Evolutionary conservation across 75 land plant species (phyloP).

Genomic region (Cupressus sempervirens): DNA sequence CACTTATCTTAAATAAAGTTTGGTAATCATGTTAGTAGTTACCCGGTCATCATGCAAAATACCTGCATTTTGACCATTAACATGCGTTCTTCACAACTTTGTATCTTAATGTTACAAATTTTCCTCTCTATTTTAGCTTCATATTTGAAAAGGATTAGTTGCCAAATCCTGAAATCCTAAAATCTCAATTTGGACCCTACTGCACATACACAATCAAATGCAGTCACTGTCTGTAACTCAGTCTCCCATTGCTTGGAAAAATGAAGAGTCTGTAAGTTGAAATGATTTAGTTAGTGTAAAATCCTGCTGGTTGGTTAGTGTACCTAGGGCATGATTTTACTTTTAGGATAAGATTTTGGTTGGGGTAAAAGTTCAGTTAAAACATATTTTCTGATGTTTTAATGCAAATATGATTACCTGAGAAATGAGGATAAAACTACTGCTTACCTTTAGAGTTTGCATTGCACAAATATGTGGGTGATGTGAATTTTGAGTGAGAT

Average conservation of each 20-base stretch:
- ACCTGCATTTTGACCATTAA: background rate
- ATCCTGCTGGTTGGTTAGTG: background rate
- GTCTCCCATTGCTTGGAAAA: background rate
- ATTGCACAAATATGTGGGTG: too few relatives aligned
- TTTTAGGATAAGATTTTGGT: background rate
- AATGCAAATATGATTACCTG: too few relatives aligned
- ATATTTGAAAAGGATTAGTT: background rate
- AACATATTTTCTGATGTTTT: too few relatives aligned
- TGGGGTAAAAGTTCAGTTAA: background rate
- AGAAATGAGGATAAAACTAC: too few relatives aligned
- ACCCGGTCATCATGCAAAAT: background rate
- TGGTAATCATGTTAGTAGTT: background rate
- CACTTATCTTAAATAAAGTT: background rate
- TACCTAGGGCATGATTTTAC: background rate
- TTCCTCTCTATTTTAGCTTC: background rate
- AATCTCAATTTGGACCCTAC: background rate
- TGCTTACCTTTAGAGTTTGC: too few relatives aligned
- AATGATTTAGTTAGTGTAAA: background rate
- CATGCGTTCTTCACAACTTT: background rate
- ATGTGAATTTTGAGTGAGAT: background rate
- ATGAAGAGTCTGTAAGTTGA: background rate
- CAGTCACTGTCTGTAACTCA: background rate
- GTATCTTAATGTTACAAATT: background rate
- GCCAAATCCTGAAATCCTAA: background rate
- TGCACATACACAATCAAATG: background rate